Conservation (phyloP, 2,329 filamentous ascomycete genomes). For the Calonectria leucothoes region DNA sequence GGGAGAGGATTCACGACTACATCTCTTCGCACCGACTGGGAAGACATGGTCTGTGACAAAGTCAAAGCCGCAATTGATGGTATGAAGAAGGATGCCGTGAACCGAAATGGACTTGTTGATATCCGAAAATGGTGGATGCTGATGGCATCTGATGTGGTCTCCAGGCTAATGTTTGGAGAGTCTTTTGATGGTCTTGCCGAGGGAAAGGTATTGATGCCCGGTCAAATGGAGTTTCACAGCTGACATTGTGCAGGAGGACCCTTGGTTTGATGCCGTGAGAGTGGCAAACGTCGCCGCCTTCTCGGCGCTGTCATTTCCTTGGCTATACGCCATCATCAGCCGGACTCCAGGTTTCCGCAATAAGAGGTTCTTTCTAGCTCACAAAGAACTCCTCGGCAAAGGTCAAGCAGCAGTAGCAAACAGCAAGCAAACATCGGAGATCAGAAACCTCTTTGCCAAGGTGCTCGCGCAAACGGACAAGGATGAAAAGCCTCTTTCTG, state of each 20-base stretch:
- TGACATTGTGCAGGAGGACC: neutral
- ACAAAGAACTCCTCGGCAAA: neutral
- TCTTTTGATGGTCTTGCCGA: neutral
- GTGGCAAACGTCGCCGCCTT: neutral
- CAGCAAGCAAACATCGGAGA: neutral
- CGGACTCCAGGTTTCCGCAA: neutral
- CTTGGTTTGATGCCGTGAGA: neutral
- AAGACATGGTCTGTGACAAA: neutral
- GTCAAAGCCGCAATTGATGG: neutral
- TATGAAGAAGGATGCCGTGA: neutral
- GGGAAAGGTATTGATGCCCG: neutral
- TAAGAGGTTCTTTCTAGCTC: neutral
- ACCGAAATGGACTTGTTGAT: neutral
- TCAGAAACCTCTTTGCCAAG: neutral
- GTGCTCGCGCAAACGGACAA: neutral
- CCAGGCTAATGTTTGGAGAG: neutral
- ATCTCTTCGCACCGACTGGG: neutral
- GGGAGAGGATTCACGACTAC: neutral
- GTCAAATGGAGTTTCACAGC: neutral
- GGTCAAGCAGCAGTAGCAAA: neutral
- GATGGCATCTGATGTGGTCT: neutral
- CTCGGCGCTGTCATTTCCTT: neutral
- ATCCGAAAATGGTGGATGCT: neutral
- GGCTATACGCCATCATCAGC: neutral
- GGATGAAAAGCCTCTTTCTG: neutral